These are phyloP conservation scores for Turnera subulata DNA, from an alignment of 345 rosid genomes.

Conservation along the genomic window DNA sequence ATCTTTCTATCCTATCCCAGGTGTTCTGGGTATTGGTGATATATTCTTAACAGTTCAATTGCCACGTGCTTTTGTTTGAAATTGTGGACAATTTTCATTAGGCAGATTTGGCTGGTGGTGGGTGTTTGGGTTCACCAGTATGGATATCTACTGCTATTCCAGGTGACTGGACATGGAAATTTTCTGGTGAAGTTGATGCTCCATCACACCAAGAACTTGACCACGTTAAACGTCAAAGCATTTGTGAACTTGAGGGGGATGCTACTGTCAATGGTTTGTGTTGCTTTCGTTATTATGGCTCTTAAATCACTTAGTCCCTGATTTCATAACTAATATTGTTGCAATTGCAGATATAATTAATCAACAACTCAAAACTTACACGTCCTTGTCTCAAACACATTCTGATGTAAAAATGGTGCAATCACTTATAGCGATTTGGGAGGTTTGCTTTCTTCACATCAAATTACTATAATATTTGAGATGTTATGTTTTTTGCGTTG, in stretches of 20 bases:
- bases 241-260: conserved; percentile 96
- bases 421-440: conserved; percentile 95
- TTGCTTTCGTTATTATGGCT: conserved; percentile 6
- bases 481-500: conserved; percentile 15
- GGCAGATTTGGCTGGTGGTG: conserved; percentile 53
- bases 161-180: conserved; percentile 69
- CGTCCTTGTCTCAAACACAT: conserved; percentile 67
- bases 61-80: conserved; percentile 2
- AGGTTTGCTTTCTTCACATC: conserved; percentile 57
- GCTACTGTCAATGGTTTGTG: conserved; percentile 60
- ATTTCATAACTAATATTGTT: conserved; percentile 16
- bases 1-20: conserved; percentile 11
- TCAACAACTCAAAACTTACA: conserved; percentile 55
- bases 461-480: too few relatives aligned
- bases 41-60: background rate
- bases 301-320: background rate
- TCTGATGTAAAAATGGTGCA: conserved; percentile 91
- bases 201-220: conserved; percentile 35
- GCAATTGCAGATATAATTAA: conserved; percentile 69
- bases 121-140: conserved; percentile 39
- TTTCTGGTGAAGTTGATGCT: conserved; percentile 38
- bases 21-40: background rate
- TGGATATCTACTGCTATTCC: conserved; percentile 80
- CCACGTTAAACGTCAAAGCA: conserved; percentile 57
- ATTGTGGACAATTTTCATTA: conserved; percentile 31